Evolutionary conservation across 768 basidiomycete species (phyloP).

Genomic region (Kwoniella heveanensis): DNA sequence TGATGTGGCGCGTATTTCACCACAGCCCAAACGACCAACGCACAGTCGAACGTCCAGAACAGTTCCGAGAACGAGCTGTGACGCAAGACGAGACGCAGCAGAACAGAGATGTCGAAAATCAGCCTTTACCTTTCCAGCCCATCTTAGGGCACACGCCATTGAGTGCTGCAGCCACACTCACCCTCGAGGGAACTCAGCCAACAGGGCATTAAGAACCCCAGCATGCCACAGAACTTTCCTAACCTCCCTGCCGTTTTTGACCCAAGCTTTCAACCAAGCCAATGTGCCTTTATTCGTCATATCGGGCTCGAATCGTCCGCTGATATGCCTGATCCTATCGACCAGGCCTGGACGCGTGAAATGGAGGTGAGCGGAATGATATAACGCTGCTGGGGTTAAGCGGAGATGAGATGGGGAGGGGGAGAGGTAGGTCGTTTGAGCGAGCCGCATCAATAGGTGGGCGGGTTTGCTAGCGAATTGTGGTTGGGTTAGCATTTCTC

Average conservation of each 20-base stretch:
- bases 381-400: slow-evolving; percentile 40
- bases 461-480: slow-evolving; percentile 22
- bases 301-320: slow-evolving; percentile 43
- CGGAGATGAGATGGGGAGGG: slow-evolving; percentile 30
- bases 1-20: slow-evolving; percentile 36
- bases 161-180: too few relatives aligned
- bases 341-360: slow-evolving; percentile 43
- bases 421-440: slow-evolving; percentile 20
- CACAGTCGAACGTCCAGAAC: slow-evolving; percentile 49
- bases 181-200: slow-evolving; percentile 43
- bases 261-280: slow-evolving; percentile 43
- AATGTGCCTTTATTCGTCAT: slow-evolving; percentile 31
- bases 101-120: too few relatives aligned
- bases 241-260: slow-evolving; percentile 30
- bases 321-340: slow-evolving; percentile 38
- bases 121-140: background rate
- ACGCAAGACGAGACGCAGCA: too few relatives aligned
- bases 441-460: slow-evolving; percentile 21
- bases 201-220: slow-evolving; percentile 38
- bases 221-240: slow-evolving; percentile 42
- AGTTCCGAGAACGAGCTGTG: slow-evolving; percentile 38
- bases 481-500: too few relatives aligned
- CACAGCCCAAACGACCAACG: slow-evolving; percentile 46
- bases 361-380: slow-evolving; percentile 41
- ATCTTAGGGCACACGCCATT: too few relatives aligned